Evolutionary conservation across 106 monocot genomes (phyloP), one percentile per base, ranked within the genome.

Genomic region (Posidonia australis): DNA sequence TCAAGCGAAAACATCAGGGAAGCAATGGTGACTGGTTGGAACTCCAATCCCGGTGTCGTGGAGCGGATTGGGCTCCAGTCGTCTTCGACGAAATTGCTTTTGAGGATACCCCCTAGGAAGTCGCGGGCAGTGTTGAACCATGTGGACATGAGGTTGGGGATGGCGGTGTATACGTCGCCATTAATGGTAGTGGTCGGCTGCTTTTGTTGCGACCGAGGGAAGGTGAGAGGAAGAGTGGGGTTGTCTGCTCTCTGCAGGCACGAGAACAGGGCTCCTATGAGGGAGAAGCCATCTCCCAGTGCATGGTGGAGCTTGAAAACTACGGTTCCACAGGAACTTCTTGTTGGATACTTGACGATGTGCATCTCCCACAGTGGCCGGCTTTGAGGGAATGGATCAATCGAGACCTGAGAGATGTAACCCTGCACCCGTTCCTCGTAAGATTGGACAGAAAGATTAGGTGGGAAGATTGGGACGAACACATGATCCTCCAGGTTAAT

Each of bases 291-390:
- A 28, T 89, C 88, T 10, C 88, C 88, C 3, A 89, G 74, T 0
- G 88, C 69, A 27, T 89, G 88, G 74, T 89, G 88, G 20, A 89
- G 78, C 81, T 77, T 84, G 81, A 84, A 89, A 18, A 89, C 77
- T 10, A 82, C 17, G 13, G 79, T 73, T 13, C 81, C 88, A 29
- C 14, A 57, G 12, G 62, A 65, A 13, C 31, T 64, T 29, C 51
- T 78, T 5, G 88, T 88, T 4, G 88, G 84, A 55, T 81, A 88
- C 68, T 88, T 88, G 60, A 88, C 71, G 27, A 82, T 62, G 67
- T 89, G 82, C 12, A 89, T 32, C 53, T 77, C 77, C 89, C 89
- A 89, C 51, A 82, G 61, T 0, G 89, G 89, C 31, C 57, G 58
- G 69, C 27, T 30, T 21, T 72, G 63, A 0, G 82, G 74, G 43